Evolutionary conservation across 1,284 basidiomycete genomes (phyloP).

Genomic region (Moesziomyces sp.): DNA sequence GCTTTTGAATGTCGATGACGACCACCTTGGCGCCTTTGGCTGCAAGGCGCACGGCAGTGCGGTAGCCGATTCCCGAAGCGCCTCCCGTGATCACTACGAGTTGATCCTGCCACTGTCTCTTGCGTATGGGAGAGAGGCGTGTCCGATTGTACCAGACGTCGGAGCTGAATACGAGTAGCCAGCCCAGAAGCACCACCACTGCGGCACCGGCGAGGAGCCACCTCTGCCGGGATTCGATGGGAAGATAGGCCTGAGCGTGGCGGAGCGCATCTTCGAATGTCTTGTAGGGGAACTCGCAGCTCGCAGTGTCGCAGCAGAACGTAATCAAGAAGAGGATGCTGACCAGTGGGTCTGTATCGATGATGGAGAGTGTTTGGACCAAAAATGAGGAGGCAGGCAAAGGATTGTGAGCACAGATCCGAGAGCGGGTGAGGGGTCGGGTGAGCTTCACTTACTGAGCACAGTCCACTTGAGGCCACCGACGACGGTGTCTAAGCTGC

Average conservation of each 20-base stretch:
- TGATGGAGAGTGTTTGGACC: not conserved
- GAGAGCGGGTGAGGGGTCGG: not conserved
- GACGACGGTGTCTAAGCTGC: conserved; percentile 30
- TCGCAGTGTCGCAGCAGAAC: conserved; percentile 10
- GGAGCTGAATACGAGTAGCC: conserved; percentile 23
- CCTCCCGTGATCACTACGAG: conserved; percentile 70
- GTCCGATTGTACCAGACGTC: conserved; percentile 36
- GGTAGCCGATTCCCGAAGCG: conserved; percentile 85
- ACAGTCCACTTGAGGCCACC: conserved; percentile 17
- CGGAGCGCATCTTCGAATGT: conserved; percentile 4
- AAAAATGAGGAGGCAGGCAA: not conserved
- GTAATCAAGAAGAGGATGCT: conserved; percentile 14
- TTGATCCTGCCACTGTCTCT: conserved; percentile 35
- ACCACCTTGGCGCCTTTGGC: conserved; percentile 82
- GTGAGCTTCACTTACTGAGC: conserved; percentile 14
- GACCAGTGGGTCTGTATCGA: conserved; percentile 26
- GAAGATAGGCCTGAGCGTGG: not conserved
- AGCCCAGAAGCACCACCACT: conserved; percentile 12
- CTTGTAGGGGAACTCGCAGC: conserved; percentile 8
- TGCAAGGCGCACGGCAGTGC: conserved; percentile 84
- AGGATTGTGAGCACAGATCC: not conserved
- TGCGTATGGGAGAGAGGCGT: conserved; percentile 17
- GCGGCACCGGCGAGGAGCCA: conserved; percentile 5
- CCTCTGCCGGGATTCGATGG: not conserved
- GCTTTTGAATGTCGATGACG: conserved; percentile 75